Evolutionary conservation across 352 stramenopile species (phyloP).

Genomic region (Plasmopara muralis): DNA sequence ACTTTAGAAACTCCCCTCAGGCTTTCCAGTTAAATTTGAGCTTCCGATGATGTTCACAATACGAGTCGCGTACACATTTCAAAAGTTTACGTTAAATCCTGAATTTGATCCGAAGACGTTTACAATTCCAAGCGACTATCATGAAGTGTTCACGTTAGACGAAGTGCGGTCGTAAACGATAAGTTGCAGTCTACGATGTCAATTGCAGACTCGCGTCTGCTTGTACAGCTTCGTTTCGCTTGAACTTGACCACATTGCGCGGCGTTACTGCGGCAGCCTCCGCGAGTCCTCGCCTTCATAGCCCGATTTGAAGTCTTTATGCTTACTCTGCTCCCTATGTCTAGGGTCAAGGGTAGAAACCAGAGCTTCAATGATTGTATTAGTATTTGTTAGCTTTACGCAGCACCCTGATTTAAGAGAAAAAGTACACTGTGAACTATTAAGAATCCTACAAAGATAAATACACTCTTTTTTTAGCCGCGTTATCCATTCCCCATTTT

Average conservation of each 20-base stretch:
- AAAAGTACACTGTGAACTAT: too few species aligned
- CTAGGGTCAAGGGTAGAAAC: too few species aligned
- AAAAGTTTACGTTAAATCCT: conserved; percentile 49
- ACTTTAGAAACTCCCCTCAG: conserved; percentile 64
- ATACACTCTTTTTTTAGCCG: too few species aligned
- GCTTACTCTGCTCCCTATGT: too few species aligned
- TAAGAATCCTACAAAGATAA: too few species aligned
- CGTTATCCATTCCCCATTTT: too few species aligned
- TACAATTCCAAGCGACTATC: conserved; percentile 44
- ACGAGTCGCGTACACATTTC: conserved; percentile 75
- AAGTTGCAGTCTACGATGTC: not conserved
- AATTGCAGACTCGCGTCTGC: not conserved
- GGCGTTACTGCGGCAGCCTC: too few species aligned
- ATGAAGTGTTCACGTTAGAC: conserved; percentile 49
- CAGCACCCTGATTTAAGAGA: too few species aligned
- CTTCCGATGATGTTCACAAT: conserved; percentile 80
- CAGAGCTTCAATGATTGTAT: too few species aligned
- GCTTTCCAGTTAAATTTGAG: conserved; percentile 77
- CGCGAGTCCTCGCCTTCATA: too few species aligned
- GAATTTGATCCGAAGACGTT: conserved; percentile 49
- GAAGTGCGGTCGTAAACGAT: conserved; percentile 36
- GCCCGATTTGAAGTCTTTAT: too few species aligned
- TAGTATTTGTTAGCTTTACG: too few species aligned
- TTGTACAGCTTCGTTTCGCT: not conserved
- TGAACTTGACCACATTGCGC: not conserved